These are phyloP conservation scores for Trichoderma oligosporum DNA, from an alignment of 2,329 filamentous ascomycete species.

Conservation along the genomic window DNA sequence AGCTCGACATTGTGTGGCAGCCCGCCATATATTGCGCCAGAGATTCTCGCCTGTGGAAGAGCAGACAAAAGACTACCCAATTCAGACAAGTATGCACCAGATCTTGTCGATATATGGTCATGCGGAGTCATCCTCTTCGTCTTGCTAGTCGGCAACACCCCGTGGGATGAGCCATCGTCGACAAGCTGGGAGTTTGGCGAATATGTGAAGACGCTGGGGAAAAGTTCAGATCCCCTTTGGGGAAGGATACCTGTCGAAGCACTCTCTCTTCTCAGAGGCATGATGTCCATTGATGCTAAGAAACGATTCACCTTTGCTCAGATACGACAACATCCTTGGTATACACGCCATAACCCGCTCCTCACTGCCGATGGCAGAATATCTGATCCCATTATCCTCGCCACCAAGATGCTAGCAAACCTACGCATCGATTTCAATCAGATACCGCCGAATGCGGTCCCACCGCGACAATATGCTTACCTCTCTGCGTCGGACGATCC, in stretches of 20 bases:
- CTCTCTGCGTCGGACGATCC: slow-evolving; percentile 51
- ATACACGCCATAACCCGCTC: slow-evolving; percentile 75
- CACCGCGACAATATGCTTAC: slow-evolving; percentile 32
- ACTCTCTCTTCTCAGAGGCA: slow-evolving; percentile 80
- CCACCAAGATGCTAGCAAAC: slow-evolving; percentile 91
- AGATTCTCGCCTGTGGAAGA: slow-evolving; percentile 63
- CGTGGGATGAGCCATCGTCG: slow-evolving; percentile 89
- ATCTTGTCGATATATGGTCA: slow-evolving; percentile 91
- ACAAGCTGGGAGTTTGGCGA: slow-evolving; percentile 89
- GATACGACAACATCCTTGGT: slow-evolving; percentile 92
- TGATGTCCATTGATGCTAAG: slow-evolving; percentile 76
- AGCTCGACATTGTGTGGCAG: slow-evolving; percentile 91
- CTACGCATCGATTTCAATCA: slow-evolving; percentile 84
- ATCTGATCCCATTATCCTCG: slow-evolving; percentile 74
- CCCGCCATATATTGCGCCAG: slow-evolving; percentile 94
- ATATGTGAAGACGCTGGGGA: slow-evolving; percentile 75
- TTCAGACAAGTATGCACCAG: slow-evolving; percentile 64
- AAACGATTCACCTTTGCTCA: slow-evolving; percentile 81
- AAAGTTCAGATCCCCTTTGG: slow-evolving; percentile 84
- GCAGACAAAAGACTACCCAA: slow-evolving; percentile 46
- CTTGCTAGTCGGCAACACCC: slow-evolving; percentile 89
- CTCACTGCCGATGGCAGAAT: slow-evolving; percentile 70
- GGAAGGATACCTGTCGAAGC: slow-evolving; percentile 67
- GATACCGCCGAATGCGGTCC: slow-evolving; percentile 54
- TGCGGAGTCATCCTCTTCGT: slow-evolving; percentile 98